These are phyloP conservation scores for Malus hybrid DNA, from an alignment of 331 rosid species.

Conservation along the genomic window DNA sequence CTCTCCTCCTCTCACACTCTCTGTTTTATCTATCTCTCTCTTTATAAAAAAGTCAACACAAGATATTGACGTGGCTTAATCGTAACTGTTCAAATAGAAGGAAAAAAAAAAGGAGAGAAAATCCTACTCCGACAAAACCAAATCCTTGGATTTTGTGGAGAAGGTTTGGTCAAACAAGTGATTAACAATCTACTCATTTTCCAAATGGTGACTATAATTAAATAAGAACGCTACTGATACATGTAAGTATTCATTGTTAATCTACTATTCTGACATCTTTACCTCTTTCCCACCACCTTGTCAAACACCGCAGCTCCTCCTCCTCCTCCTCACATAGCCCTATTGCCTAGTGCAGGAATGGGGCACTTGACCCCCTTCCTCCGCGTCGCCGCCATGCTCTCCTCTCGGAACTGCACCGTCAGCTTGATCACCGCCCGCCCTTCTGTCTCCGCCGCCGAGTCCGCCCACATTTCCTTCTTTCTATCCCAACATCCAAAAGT, in stretches of 20 bases:
- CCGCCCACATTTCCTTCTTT: constrained; percentile 10
- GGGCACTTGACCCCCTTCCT: constrained; percentile 27
- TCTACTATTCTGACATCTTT: neutral
- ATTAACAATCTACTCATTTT: neutral
- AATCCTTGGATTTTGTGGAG: neutral
- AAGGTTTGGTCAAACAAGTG: neutral
- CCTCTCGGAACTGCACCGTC: neutral
- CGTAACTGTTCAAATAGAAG: no score
- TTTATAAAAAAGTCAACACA: no score
- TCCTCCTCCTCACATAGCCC: constrained; percentile 11
- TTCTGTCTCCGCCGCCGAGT: constrained; percentile 11
- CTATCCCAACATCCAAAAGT: constrained; percentile 11
- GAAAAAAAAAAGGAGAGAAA: accelerated
- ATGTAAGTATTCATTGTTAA: neutral
- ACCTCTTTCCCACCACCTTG: neutral
- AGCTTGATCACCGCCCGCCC: constrained; percentile 17
- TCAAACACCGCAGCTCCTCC: neutral
- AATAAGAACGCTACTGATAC: neutral
- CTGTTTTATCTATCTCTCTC: no score
- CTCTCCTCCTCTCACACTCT: no score
- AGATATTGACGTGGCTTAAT: no score
- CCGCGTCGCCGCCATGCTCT: constrained; percentile 10
- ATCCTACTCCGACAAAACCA: neutral
- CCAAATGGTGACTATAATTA: no score
- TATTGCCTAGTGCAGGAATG: constrained; percentile 24